Conservation (phyloP, 352 stramenopile species). For the Paralagenidium karlingii region DNA sequence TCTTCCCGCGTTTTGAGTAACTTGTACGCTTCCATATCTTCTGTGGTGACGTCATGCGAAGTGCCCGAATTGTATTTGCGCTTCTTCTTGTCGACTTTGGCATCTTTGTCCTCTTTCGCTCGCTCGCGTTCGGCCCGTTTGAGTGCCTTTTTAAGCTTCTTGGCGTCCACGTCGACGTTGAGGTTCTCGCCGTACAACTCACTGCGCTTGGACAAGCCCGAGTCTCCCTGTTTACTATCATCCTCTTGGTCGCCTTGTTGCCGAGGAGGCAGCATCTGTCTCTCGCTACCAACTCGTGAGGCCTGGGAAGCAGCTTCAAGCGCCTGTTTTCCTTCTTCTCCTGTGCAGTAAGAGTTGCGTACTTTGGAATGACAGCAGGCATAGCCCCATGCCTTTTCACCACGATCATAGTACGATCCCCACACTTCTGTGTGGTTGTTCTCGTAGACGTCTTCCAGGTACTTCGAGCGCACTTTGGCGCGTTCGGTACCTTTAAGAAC, state of each 20-base stretch:
- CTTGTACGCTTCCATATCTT: conserved; percentile 95
- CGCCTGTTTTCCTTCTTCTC: conserved; percentile 84
- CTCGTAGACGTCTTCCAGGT: conserved; percentile 94
- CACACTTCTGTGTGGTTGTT: conserved; percentile 97
- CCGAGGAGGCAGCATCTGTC: conserved; percentile 23
- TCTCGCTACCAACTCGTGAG: conserved; percentile 24
- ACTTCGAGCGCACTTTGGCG: conserved; percentile 90
- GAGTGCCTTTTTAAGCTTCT: conserved; percentile 79
- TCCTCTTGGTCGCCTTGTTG: conserved; percentile 4
- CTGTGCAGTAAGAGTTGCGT: conserved; percentile 93
- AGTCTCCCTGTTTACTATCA: conserved; percentile 2
- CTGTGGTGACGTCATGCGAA: conserved; percentile 84
- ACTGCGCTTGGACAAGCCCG: conserved; percentile 29
- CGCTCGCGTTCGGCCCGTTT: conserved; percentile 65
- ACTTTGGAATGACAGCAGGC: conserved; percentile 93
- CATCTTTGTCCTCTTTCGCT: conserved; percentile 16
- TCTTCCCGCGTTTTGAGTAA: conserved; percentile 77
- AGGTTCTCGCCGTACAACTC: conserved; percentile 88
- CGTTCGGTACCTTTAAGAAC: conserved; percentile 74
- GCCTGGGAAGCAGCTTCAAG: conserved; percentile 70
- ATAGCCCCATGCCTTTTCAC: conserved; percentile 94
- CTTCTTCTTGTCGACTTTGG: conserved; percentile 69
- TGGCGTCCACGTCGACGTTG: conserved; percentile 50
- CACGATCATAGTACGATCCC: conserved; percentile 96
- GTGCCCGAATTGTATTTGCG: conserved; percentile 92